Evolutionary conservation across 2,329 filamentous ascomycete species (phyloP).

Genomic region (Chaetomium globosum): DNA sequence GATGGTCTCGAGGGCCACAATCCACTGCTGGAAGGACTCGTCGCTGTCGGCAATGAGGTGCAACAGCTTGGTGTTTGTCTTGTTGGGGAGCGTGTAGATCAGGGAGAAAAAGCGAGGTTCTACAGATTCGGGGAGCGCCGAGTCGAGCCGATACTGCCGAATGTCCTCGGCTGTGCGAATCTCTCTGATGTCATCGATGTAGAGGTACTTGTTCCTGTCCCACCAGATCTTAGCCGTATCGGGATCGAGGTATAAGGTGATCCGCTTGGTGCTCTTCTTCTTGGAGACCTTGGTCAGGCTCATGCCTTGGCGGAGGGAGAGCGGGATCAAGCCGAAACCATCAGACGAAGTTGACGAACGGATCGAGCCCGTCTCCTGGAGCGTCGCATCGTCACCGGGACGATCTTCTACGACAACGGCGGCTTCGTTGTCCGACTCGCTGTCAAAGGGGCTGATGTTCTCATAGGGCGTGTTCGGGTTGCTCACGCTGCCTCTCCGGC

Average conservation of each 20-base stretch:
- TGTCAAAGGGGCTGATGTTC: slow-evolving; percentile 44
- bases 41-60: slow-evolving; percentile 81
- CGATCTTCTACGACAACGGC: slow-evolving; percentile 51
- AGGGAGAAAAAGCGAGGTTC: slow-evolving; percentile 86
- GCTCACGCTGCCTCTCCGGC: slow-evolving; percentile 76
- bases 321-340: slow-evolving; percentile 57
- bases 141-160: slow-evolving; percentile 85
- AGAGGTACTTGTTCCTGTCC: slow-evolving; percentile 83
- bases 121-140: slow-evolving; percentile 66
- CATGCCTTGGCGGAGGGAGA: slow-evolving; percentile 76
- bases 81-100: slow-evolving; percentile 77
- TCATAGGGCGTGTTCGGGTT: slow-evolving; percentile 57
- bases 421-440: slow-evolving; percentile 41
- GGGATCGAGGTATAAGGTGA: slow-evolving; percentile 73
- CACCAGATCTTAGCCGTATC: slow-evolving; percentile 85
- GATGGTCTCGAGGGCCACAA: slow-evolving; percentile 78
- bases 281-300: slow-evolving; percentile 81
- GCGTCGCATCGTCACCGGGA: slow-evolving; percentile 47
- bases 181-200: slow-evolving; percentile 93
- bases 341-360: slow-evolving; percentile 50
- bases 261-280: slow-evolving; percentile 77
- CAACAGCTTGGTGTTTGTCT: slow-evolving; percentile 81
- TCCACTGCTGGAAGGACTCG: slow-evolving; percentile 77
- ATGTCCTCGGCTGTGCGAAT: slow-evolving; percentile 83
- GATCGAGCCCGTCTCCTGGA: slow-evolving; percentile 53